These are phyloP conservation scores for Globisporangium spinosum DNA, from an alignment of 352 stramenopile species.

Conservation along the genomic window DNA sequence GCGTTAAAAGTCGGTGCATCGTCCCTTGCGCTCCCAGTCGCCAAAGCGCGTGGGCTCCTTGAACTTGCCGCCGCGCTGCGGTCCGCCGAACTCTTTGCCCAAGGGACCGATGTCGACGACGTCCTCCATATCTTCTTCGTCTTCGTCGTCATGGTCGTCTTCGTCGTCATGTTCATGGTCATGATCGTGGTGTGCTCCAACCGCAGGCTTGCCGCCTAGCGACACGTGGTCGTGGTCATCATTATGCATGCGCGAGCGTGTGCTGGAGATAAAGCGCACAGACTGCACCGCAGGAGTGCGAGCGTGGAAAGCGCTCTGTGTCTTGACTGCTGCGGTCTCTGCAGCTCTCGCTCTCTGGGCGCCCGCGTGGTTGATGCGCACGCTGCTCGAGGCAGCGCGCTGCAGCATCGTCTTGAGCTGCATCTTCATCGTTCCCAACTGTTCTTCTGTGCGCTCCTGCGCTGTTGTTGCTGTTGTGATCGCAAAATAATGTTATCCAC, in stretches of 20 bases:
- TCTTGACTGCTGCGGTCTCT: not conserved
- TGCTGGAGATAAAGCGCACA: slow-evolving; percentile 29
- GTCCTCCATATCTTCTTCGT: slow-evolving; percentile 92
- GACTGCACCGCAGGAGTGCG: not conserved
- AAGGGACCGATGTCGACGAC: slow-evolving; percentile 91
- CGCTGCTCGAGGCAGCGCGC: not conserved
- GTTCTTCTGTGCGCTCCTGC: not conserved
- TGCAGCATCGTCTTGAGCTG: slow-evolving; percentile 5
- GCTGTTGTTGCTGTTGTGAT: not conserved
- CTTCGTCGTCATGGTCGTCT: slow-evolving; percentile 41
- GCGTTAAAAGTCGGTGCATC: slow-evolving; percentile 94
- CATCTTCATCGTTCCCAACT: slow-evolving; percentile 9
- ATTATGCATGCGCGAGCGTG: slow-evolving; percentile 24
- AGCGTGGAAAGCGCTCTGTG: not conserved
- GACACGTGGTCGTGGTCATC: slow-evolving; percentile 28
- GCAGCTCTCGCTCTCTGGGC: not conserved
- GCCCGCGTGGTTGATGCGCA: slow-evolving; percentile 2
- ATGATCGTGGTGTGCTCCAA: slow-evolving; percentile 25
- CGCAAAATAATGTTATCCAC: not conserved
- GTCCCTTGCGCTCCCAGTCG: slow-evolving; percentile 97
- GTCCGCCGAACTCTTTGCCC: slow-evolving; percentile 92
- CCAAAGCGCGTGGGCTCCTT: slow-evolving; percentile 96
- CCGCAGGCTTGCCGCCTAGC: slow-evolving; percentile 33
- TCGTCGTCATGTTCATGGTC: slow-evolving; percentile 28
- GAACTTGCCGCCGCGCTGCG: slow-evolving; percentile 89